Conservation (phyloP, 768 basidiomycete species). For the Leccinum fibrillosum region DNA sequence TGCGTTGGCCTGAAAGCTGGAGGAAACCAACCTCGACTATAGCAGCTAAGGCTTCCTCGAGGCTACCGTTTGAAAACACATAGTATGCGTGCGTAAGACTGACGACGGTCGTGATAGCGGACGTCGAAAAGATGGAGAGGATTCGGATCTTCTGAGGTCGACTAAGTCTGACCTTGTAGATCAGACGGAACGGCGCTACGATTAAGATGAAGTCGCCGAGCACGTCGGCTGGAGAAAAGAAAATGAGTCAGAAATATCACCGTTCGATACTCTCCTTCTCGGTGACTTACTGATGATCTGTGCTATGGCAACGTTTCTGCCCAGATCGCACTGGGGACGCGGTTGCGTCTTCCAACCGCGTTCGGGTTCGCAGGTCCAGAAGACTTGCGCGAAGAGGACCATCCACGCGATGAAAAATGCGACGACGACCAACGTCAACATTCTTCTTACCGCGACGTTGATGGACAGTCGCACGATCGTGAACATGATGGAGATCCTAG, state of each 20-base stretch:
- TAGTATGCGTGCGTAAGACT: background rate
- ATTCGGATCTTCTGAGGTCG: conserved; percentile 1
- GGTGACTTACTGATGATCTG: background rate
- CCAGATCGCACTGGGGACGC: background rate
- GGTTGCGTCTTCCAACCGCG: conserved; percentile 1
- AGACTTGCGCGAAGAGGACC: conserved; percentile 1
- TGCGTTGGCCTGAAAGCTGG: background rate
- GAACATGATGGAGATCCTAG: conserved; percentile 1
- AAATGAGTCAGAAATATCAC: background rate
- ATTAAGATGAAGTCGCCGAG: conserved; percentile 1
- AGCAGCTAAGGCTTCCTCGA: conserved; percentile 1
- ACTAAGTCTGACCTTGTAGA: background rate
- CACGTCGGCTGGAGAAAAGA: conserved; percentile 1
- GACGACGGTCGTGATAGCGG: conserved; percentile 3
- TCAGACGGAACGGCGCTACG: background rate
- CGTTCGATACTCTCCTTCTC: background rate
- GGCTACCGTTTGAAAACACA: background rate
- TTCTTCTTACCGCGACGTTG: background rate
- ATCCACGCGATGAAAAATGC: background rate
- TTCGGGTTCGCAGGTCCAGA: conserved; percentile 6
- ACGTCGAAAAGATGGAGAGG: conserved; percentile 4
- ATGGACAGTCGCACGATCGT: conserved; percentile 1
- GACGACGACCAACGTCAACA: background rate
- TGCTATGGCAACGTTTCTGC: background rate
- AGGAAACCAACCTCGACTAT: background rate